These are phyloP conservation scores for Singerocomus inundabilis DNA, from an alignment of 1,284 basidiomycete genomes.

Conservation along the genomic window DNA sequence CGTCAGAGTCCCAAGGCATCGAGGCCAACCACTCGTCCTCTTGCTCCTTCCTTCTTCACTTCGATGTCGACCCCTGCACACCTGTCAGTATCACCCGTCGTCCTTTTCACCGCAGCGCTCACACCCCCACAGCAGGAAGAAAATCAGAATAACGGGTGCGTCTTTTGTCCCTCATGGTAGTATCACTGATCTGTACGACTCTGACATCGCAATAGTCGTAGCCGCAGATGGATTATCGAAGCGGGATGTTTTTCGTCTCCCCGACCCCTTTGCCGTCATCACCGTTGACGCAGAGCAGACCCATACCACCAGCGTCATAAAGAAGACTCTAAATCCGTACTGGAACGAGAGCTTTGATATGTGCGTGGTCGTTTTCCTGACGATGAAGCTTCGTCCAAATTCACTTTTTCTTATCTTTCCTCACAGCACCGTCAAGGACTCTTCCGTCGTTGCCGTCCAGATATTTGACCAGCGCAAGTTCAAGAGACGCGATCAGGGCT, in stretches of 20 bases:
- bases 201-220: conserved; percentile 56
- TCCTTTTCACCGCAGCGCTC: conserved; percentile 4
- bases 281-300: conserved; percentile 95
- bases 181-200: not conserved
- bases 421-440: conserved; percentile 80
- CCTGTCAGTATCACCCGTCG: conserved; percentile 25
- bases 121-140: conserved; percentile 45
- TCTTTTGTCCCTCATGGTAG: not conserved
- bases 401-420: conserved; percentile 6
- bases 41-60: not conserved
- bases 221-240: conserved; percentile 88
- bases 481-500: conserved; percentile 93
- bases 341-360: conserved; percentile 95
- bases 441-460: conserved; percentile 89
- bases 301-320: conserved; percentile 88
- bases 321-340: conserved; percentile 88
- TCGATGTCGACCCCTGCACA: conserved; percentile 19
- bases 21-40: not conserved
- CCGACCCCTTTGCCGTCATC: conserved; percentile 93
- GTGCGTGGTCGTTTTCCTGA: conserved; percentile 38
- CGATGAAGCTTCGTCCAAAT: not conserved
- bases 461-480: conserved; percentile 98
- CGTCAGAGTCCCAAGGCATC: not conserved
- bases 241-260: conserved; percentile 88
- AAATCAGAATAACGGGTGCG: conserved; percentile 60